These are phyloP conservation scores for Rubroshorea leprosula DNA, from an alignment of 345 rosid genomes.

Conservation along the genomic window DNA sequence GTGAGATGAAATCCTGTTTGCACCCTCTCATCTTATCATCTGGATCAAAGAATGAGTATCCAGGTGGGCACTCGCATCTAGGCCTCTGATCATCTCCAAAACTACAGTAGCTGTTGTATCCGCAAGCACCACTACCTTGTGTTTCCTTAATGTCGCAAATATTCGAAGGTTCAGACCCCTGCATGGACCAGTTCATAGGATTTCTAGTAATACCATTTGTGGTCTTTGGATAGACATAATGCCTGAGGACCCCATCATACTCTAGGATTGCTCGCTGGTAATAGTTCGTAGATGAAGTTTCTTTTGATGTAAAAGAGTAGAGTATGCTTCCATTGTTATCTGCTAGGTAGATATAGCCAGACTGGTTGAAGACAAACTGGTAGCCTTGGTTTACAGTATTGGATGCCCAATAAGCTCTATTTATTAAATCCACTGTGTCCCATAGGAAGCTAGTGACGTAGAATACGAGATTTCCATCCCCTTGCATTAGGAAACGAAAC, in stretches of 20 bases:
- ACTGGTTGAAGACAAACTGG: constrained; percentile 35
- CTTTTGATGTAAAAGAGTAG: not conserved
- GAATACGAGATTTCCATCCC: constrained; percentile 31
- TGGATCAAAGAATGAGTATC: too few species aligned
- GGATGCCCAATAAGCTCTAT: constrained; percentile 29
- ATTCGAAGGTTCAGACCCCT: constrained; percentile 26
- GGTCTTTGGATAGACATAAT: constrained; percentile 41
- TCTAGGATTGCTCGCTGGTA: constrained; percentile 46
- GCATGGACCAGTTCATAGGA: constrained; percentile 24
- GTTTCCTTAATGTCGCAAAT: constrained; percentile 18
- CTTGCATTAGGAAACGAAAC: constrained; percentile 24
- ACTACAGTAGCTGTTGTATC: too few species aligned
- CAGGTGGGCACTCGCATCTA: too few species aligned
- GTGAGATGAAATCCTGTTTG: too few species aligned
- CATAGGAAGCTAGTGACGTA: constrained; percentile 20
- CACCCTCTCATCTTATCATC: too few species aligned
- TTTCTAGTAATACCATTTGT: constrained; percentile 13
- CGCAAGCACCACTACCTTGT: constrained; percentile 53
- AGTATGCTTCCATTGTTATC: constrained; percentile 21
- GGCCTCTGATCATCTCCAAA: too few species aligned
- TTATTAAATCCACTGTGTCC: constrained; percentile 2
- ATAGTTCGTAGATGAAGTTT: constrained; percentile 6
- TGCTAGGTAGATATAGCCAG: constrained; percentile 36
- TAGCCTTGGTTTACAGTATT: constrained; percentile 9
- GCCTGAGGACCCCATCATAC: constrained; percentile 49